Evolutionary conservation across 805 yeast genomes (phyloP).

Genomic region (Wickerhamiella allomyrinae): DNA sequence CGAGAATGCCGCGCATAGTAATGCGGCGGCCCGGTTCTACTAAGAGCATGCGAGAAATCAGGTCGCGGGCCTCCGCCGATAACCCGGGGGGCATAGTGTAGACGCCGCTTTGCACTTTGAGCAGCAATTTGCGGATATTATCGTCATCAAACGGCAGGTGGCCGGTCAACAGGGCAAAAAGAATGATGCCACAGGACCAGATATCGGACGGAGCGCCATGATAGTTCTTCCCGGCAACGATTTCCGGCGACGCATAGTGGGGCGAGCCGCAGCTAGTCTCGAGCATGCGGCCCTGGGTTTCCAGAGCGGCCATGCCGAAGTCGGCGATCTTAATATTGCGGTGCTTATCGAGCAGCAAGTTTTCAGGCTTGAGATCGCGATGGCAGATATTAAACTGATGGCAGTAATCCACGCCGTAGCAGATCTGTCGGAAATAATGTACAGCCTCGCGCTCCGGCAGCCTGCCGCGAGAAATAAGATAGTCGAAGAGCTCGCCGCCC

Average conservation of each 20-base stretch:
- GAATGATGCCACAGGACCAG: conserved; percentile 95
- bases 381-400: conserved; percentile 81
- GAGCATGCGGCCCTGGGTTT: conserved; percentile 60
- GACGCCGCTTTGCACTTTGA: conserved; percentile 84
- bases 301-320: conserved; percentile 98
- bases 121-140: conserved; percentile 68
- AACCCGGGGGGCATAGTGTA: conserved; percentile 71
- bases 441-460: conserved; percentile 83
- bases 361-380: conserved; percentile 76
- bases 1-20: conserved; percentile 56
- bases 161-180: conserved; percentile 87
- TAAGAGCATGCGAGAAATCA: conserved; percentile 63
- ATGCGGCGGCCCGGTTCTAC: conserved; percentile 76
- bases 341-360: conserved; percentile 62
- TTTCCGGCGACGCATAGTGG: conserved; percentile 96
- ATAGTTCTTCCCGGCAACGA: conserved; percentile 85
- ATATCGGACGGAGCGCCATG: conserved; percentile 96
- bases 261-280: conserved; percentile 98
- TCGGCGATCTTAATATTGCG: conserved; percentile 92
- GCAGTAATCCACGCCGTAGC: conserved; percentile 69
- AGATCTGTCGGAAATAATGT: conserved; percentile 73
- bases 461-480: conserved; percentile 76
- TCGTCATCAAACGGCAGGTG: conserved; percentile 96
- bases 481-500: conserved; percentile 92
- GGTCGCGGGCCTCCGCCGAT: conserved; percentile 74